Evolutionary conservation across 768 basidiomycete species (phyloP).

Genomic region (Boletus barrowsii): DNA sequence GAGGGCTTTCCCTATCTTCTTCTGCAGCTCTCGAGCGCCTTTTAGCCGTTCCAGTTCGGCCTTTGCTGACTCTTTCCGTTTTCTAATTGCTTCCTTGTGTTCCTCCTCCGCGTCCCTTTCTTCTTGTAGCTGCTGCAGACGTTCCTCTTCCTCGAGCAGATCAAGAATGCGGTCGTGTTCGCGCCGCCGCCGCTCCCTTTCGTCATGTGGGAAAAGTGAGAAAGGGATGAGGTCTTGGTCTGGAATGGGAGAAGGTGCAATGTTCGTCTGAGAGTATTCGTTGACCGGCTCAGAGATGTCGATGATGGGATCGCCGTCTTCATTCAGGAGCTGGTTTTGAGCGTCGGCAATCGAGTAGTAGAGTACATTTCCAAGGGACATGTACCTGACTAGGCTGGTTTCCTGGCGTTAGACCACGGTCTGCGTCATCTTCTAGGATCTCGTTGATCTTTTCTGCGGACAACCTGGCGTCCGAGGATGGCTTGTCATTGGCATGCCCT

Average conservation of each 20-base stretch:
- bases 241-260: constrained; percentile 21
- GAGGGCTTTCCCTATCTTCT: constrained; percentile 75
- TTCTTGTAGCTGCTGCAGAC: constrained; percentile 40
- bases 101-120: constrained; percentile 40
- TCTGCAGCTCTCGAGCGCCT: constrained; percentile 53
- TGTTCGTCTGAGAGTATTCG: constrained; percentile 18
- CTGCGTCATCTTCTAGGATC: constrained; percentile 45
- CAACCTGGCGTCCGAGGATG: constrained; percentile 26
- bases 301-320: constrained; percentile 77
- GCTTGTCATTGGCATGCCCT: constrained; percentile 14
- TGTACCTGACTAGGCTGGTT: constrained; percentile 67
- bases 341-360: constrained; percentile 21
- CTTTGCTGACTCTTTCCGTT: constrained; percentile 47
- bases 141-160: constrained; percentile 69
- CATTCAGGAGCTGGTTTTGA: constrained; percentile 56
- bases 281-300: constrained; percentile 66
- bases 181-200: constrained; percentile 49
- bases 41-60: constrained; percentile 39
- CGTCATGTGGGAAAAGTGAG: constrained; percentile 42
- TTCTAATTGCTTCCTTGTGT: constrained; percentile 46
- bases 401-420: constrained; percentile 34
- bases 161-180: constrained; percentile 67
- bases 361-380: constrained; percentile 11
- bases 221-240: constrained; percentile 49
- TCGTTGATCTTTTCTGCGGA: constrained; percentile 54